Conservation (phyloP, 2,329 filamentous ascomycete species). For the Capronia coronata region DNA sequence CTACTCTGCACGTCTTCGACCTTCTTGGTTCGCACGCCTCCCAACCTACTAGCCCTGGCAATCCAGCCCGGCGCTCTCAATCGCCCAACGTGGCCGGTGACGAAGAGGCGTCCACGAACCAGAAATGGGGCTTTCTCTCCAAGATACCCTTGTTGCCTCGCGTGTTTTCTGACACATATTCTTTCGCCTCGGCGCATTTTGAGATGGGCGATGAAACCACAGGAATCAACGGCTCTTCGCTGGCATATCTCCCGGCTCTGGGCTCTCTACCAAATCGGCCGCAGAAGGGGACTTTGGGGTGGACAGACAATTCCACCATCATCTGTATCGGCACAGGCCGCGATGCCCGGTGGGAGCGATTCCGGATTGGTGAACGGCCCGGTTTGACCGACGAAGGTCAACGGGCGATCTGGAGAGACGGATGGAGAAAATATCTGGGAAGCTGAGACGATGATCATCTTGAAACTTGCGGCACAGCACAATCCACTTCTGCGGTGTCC, state of each 20-base stretch:
- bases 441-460: slow-evolving; percentile 28
- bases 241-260: slow-evolving; percentile 43
- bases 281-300: slow-evolving; percentile 78
- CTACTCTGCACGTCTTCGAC: slow-evolving; percentile 90
- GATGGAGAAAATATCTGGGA: slow-evolving; percentile 73
- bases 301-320: slow-evolving; percentile 66
- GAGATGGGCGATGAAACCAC: slow-evolving; percentile 70
- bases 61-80: slow-evolving; percentile 30
- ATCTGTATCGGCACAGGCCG: slow-evolving; percentile 71
- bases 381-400: slow-evolving; percentile 52
- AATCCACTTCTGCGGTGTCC: no score
- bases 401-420: slow-evolving; percentile 61
- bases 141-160: slow-evolving; percentile 79
- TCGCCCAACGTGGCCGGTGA: slow-evolving; percentile 33
- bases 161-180: slow-evolving; percentile 84
- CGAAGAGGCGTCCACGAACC: slow-evolving; percentile 43
- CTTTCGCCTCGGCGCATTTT: slow-evolving; percentile 72
- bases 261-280: slow-evolving; percentile 53
- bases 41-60: slow-evolving; percentile 33
- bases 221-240: slow-evolving; percentile 29
- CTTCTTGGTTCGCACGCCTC: slow-evolving; percentile 49
- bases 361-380: slow-evolving; percentile 59
- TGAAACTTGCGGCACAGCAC: no score
- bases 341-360: slow-evolving; percentile 84
- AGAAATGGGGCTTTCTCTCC: slow-evolving; percentile 80